Evolutionary conservation across 1,139 yeast species (phyloP).

Genomic region (Casaregolazyma suthepensis): DNA sequence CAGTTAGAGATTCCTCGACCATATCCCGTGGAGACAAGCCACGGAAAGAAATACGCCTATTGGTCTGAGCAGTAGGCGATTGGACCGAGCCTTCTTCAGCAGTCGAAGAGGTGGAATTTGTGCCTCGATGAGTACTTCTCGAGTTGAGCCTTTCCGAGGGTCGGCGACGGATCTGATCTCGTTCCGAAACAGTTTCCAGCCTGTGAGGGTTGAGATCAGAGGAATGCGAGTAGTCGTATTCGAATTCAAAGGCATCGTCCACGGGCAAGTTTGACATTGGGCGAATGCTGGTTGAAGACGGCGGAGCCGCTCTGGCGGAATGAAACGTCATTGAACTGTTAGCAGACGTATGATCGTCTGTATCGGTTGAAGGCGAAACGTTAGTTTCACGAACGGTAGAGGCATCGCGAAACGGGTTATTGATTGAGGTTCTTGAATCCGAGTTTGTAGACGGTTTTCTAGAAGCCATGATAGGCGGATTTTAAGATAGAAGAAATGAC

Average conservation of each 20-base stretch:
- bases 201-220: neutral
- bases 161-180: conserved; percentile 2
- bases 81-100: conserved; percentile 1
- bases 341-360: neutral
- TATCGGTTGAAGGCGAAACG: neutral
- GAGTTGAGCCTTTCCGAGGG: neutral
- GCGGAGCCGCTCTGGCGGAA: neutral
- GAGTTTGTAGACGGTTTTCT: neutral
- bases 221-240: conserved; percentile 7
- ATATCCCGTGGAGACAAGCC: neutral
- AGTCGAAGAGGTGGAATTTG: conserved; percentile 5
- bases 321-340: neutral
- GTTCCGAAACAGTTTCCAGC: conserved; percentile 3
- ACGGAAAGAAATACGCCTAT: conserved; percentile 5
- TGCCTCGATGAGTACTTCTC: conserved; percentile 2
- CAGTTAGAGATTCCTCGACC: conserved; percentile 4
- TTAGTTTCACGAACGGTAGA: neutral
- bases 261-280: conserved; percentile 21
- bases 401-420: conserved; percentile 5
- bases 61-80: neutral
- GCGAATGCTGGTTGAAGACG: conserved; percentile 15
- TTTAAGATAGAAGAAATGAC: too few species aligned
- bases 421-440: neutral
- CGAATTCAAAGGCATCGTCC: conserved; percentile 23
- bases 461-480: neutral